phyloP scores from a whole-genome alignment of 352 stramenopile genomes.

The Phytophthora kernoviae region DNA sequence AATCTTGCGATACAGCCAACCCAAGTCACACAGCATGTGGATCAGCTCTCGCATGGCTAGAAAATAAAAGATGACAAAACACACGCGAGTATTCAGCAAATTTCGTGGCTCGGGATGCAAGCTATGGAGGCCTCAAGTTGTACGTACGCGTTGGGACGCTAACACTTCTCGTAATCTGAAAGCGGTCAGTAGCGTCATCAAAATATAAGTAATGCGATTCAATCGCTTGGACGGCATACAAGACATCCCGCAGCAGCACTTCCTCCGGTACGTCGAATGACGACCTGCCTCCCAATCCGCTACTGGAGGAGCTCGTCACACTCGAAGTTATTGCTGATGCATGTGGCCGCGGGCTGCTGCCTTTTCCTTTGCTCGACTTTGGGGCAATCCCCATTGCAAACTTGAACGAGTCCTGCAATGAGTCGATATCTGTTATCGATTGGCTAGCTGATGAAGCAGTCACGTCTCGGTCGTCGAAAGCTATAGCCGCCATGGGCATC shows the following conservation, averaged over 20 bases:
- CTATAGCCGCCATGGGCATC: constrained; percentile 21
- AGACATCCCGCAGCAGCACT: constrained; percentile 90
- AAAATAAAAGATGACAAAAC: constrained; percentile 3
- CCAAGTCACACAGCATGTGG: constrained; percentile 85
- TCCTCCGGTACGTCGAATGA: constrained; percentile 85
- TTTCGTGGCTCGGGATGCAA: no score
- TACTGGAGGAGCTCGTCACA: not conserved
- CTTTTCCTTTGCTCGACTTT: constrained; percentile 34
- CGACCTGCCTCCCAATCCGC: constrained; percentile 10
- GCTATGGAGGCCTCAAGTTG: not conserved
- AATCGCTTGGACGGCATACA: constrained; percentile 93
- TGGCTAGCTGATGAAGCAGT: constrained; percentile 7
- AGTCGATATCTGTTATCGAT: constrained; percentile 46
- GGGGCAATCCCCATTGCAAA: constrained; percentile 70
- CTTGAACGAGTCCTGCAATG: constrained; percentile 83
- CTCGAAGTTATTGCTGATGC: constrained; percentile 3
- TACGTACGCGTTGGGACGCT: constrained; percentile 80
- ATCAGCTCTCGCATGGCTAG: constrained; percentile 85
- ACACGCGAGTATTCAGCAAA: constrained; percentile 6
- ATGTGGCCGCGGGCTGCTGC: constrained; percentile 21
- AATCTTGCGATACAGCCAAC: constrained; percentile 91
- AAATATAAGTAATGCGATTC: constrained; percentile 91
- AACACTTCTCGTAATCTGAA: constrained; percentile 80
- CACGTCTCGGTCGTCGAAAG: constrained; percentile 12
- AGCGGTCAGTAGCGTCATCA: constrained; percentile 72